Conservation (phyloP, 1,284 basidiomycete species). For the Leucoagaricus sp. region DNA sequence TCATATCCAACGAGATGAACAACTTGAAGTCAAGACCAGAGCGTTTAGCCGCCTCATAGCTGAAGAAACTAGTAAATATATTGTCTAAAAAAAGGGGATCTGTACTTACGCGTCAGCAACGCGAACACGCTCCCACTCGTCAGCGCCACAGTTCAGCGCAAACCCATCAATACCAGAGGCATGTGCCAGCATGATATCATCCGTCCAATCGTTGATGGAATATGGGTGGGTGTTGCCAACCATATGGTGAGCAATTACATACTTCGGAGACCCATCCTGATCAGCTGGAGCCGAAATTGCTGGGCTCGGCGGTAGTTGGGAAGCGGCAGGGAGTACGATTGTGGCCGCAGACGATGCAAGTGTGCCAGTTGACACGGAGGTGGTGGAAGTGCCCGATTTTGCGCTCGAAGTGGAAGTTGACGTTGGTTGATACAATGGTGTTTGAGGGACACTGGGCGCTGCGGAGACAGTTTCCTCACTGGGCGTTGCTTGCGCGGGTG, state of each 20-base stretch:
- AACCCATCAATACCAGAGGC: conserved; percentile 66
- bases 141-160: conserved; percentile 65
- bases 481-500: not conserved
- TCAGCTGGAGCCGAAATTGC: conserved; percentile 20
- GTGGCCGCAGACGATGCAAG: no score
- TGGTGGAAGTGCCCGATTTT: conserved; percentile 6
- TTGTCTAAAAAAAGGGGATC: conserved; percentile 4
- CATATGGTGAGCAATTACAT: conserved; percentile 68
- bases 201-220: conserved; percentile 51
- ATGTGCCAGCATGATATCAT: conserved; percentile 59
- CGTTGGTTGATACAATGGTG: not conserved
- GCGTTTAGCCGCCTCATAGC: conserved; percentile 56
- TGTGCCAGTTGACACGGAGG: conserved; percentile 13
- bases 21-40: conserved; percentile 69
- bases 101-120: conserved; percentile 65
- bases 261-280: conserved; percentile 38
- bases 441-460: not conserved
- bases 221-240: conserved; percentile 72
- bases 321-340: conserved; percentile 10
- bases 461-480: not conserved
- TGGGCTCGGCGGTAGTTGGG: conserved; percentile 15
- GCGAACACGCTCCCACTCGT: conserved; percentile 65
- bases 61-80: conserved; percentile 21
- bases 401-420: not conserved
- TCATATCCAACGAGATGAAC: conserved; percentile 83